Evolutionary conservation across 441 rosid genomes (phyloP), one percentile per base, ranked within the genome.

Genomic region (Metrosideros polymorpha): DNA sequence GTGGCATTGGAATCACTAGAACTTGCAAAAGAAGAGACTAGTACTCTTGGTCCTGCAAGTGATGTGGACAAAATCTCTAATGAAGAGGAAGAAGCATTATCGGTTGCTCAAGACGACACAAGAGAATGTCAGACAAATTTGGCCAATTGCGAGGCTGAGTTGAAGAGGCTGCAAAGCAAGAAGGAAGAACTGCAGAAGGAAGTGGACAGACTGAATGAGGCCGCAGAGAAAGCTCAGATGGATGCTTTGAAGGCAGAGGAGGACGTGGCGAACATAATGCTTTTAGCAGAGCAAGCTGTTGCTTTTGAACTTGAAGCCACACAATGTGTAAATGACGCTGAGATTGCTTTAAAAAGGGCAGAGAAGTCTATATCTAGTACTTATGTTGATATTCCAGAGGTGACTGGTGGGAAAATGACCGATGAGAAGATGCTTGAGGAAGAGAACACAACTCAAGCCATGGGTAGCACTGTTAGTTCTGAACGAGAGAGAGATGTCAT

Each of bases 241-340:
- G 86, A 82, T 89, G 95, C 98, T 19, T 89, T 98, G 90, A 92
- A 95, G 90, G 96, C 98, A 8, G 99, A 98, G 88, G 98, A 98
- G 87, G 99, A 96, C 59, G 99, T 98, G 47, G 89, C 98, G 30
- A 94, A 95, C 86, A 91, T 95, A 87, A 98, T 98, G 99, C 91
- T 93, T 87, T 91, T 98, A 88, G 99, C 99, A 55, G 99, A 98
- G 92, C 96, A 96, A 91, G 99, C 99, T 86, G 98, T 96, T 89
- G 99, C 99, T 85, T 92, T 94, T 89, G 99, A 96, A 86, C 92
- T 96, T 57, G 98, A 95, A 91, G 98, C 98, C 88, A 87, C 94
- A 53, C 93, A 96, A 88, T 88, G 83, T 61, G 94, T 93, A 85
- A 92, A 90, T 86, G 99, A 95, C 88, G 96, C 97, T 18, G 98